Base-by-base conservation (phyloP, 306 rosid genomes). In the Castanea mollissima region DNA sequence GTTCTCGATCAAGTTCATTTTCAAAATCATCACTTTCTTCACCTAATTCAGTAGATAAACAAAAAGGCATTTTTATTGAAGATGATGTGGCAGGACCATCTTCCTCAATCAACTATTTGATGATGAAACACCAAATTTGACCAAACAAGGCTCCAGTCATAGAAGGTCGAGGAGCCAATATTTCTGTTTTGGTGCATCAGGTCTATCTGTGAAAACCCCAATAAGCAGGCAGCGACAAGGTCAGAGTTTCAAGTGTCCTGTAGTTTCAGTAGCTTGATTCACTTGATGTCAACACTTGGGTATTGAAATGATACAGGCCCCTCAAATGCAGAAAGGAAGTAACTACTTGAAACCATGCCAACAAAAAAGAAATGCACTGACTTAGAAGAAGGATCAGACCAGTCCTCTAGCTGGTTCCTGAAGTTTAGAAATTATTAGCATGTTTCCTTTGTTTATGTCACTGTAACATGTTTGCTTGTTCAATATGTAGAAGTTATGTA, bases 1-100 rank as follows among this genome's bases (percentile, higher is more conserved):
- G 93, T 34, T 88, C 97, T 0, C 89, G 97, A 55, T 94, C 98
- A 5, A 94, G 98, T 74, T 94, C 98, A 38, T 91, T 94, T 71
- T 92, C 98, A 15, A 94, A 91, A 74, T 86, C 97, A 41, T 85
- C 93, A 9, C 79, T 94, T 56, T 90, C 98, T 62, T 94, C 98
- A 10, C 97, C 97, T 1, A 81, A 79, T 69, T 92, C 97, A 57
- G 29, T 83, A 51, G 91, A 94, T 65, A 92, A 91, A 65, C 97
- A 90, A 64, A 94, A 94, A 78, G 94, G 91, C 23, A 55, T 89
- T 54, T 88, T 8, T 82, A 78, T 85, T 51, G 93, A 92, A n/a
- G 85, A 77, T 75, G 92, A 91, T 20, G 62, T 74, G 51, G 89
- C 95, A 4, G 92, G 97, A 19, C 91, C 97, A 32, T 92, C 99